Evolutionary conservation across 176 grass and related monocot species (phyloP).

Genomic region (Elaeis guineensis): DNA sequence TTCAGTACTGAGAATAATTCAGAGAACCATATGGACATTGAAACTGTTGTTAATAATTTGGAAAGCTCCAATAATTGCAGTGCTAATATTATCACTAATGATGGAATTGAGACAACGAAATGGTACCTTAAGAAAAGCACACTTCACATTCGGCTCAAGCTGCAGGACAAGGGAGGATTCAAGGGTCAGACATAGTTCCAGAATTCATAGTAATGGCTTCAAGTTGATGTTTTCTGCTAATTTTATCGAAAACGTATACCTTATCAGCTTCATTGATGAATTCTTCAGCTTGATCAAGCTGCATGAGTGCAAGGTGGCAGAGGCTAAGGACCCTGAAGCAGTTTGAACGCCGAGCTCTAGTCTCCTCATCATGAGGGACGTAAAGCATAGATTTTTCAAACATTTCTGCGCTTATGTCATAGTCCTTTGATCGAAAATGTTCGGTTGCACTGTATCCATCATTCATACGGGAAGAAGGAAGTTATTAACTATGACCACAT

Average conservation of each 20-base stretch:
- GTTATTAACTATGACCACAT: slow-evolving; percentile 3
- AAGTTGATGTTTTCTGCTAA: too few relatives aligned
- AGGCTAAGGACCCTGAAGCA: slow-evolving; percentile 79
- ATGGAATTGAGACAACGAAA: neutral
- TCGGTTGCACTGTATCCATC: slow-evolving; percentile 47
- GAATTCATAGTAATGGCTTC: too few relatives aligned
- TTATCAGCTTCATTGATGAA: slow-evolving; percentile 71
- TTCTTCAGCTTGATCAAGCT: slow-evolving; percentile 73
- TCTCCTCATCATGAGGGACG: slow-evolving; percentile 60
- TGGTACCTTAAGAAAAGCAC: slow-evolving; percentile 83
- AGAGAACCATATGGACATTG: too few relatives aligned
- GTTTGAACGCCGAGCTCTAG: slow-evolving; percentile 50
- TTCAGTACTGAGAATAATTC: too few relatives aligned
- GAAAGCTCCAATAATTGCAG: too few relatives aligned
- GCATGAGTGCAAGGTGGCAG: slow-evolving; percentile 60
- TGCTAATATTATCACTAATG: too few relatives aligned
- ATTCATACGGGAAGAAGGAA: slow-evolving; percentile 18
- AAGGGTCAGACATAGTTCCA: neutral
- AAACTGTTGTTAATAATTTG: too few relatives aligned
- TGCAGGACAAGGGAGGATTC: slow-evolving; percentile 27
- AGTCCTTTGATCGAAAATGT: slow-evolving; percentile 73
- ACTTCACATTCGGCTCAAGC: slow-evolving; percentile 68
- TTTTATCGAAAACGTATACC: slow-evolving; percentile 23
- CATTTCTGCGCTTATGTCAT: slow-evolving; percentile 49
- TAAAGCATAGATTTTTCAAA: slow-evolving; percentile 96